Conservation (phyloP, 2,329 filamentous ascomycete species). For the Triangularia setosa region DNA sequence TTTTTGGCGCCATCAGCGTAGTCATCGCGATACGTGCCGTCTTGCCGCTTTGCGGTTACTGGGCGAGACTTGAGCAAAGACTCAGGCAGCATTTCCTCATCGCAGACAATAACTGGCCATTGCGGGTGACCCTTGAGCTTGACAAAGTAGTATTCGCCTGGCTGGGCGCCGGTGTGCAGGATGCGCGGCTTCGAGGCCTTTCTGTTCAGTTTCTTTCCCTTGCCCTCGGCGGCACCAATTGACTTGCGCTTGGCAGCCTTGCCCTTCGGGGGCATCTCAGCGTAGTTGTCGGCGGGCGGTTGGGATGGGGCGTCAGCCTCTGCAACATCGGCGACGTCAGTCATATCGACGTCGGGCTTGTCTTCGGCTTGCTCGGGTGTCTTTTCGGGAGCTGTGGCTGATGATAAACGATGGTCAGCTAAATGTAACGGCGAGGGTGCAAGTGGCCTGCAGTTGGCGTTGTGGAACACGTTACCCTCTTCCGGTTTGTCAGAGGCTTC, state of each 20-base stretch:
- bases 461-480: conserved; percentile 21
- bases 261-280: conserved; percentile 36
- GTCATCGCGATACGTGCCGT: conserved; percentile 83
- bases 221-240: conserved; percentile 56
- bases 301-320: conserved; percentile 23
- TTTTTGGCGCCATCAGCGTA: conserved; percentile 87
- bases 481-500: conserved; percentile 22
- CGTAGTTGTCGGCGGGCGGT: conserved; percentile 22
- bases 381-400: conserved; percentile 16
- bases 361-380: conserved; percentile 17
- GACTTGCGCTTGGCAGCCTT: conserved; percentile 68
- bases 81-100: conserved; percentile 88
- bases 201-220: conserved; percentile 77
- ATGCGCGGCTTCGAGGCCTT: conserved; percentile 75
- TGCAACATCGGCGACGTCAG: conserved; percentile 55
- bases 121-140: conserved; percentile 91
- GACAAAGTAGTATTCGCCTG: conserved; percentile 88
- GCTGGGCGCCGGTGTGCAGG: conserved; percentile 73
- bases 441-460: not conserved
- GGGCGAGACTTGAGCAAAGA: conserved; percentile 74
- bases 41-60: conserved; percentile 73
- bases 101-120: conserved; percentile 92
- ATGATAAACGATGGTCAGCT: conserved; percentile 10
- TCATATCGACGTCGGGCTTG: conserved; percentile 57
- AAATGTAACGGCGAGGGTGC: not conserved